These are phyloP conservation scores for Aphanomyces euteiches DNA, from an alignment of 352 stramenopile species.

Conservation along the genomic window DNA sequence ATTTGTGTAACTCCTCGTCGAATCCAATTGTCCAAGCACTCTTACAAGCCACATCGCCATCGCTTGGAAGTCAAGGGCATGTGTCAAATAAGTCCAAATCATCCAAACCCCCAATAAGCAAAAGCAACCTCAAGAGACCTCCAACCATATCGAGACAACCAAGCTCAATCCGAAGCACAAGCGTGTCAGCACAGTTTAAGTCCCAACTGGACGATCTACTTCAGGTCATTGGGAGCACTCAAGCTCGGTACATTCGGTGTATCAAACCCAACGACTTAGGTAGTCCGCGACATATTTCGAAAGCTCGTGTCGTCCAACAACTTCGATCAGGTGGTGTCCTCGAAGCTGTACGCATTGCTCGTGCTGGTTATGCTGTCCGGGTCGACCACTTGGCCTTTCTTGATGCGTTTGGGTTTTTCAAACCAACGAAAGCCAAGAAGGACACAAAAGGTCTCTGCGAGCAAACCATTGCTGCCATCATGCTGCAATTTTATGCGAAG, in stretches of 20 bases:
- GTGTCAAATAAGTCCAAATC: slow-evolving; percentile 27
- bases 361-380: slow-evolving; percentile 94
- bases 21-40: slow-evolving; percentile 67
- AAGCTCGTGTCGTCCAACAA: slow-evolving; percentile 93
- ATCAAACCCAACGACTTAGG: slow-evolving; percentile 97
- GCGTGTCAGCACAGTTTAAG: slow-evolving; percentile 90
- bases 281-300: slow-evolving; percentile 57
- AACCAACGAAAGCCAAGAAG: slow-evolving; percentile 36
- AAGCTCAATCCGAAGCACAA: slow-evolving; percentile 53
- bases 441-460: slow-evolving; percentile 6
- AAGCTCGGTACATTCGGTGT: slow-evolving; percentile 98
- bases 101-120: not conserved
- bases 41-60: slow-evolving; percentile 35
- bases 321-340: slow-evolving; percentile 96
- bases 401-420: slow-evolving; percentile 65
- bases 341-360: slow-evolving; percentile 92
- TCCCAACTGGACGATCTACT: slow-evolving; percentile 92
- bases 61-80: slow-evolving; percentile 39
- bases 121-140: not conserved
- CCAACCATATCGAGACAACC: slow-evolving; percentile 35
- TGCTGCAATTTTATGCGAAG: not conserved
- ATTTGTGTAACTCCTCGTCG: slow-evolving; percentile 49
- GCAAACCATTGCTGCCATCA: not conserved
- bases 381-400: slow-evolving; percentile 91
- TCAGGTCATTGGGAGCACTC: slow-evolving; percentile 90